These are phyloP conservation scores for Sporothrix variecibatus DNA, from an alignment of 2,329 filamentous ascomycete genomes.

Conservation along the genomic window DNA sequence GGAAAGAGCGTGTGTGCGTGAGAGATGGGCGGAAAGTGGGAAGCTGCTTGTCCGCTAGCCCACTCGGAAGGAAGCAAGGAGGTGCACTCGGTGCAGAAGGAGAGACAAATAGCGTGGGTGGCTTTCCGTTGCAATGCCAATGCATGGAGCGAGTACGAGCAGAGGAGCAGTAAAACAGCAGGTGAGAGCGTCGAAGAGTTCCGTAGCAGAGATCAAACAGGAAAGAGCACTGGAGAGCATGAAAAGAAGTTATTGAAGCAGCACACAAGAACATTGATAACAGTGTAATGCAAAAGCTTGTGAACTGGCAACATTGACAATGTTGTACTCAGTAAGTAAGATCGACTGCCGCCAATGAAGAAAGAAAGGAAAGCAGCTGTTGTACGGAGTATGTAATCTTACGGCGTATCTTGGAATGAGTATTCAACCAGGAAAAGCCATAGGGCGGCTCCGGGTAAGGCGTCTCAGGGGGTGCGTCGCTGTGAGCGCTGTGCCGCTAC, in stretches of 20 bases:
- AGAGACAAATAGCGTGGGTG: slow-evolving; percentile 11
- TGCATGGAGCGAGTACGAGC: neutral
- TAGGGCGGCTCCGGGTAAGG: neutral
- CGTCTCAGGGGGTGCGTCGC: neutral
- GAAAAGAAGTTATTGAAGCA: neutral
- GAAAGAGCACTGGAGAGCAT: neutral
- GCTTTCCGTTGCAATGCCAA: slow-evolving; percentile 1
- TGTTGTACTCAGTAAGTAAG: neutral
- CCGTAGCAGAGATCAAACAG: neutral
- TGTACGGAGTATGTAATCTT: neutral
- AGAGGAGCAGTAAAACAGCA: neutral
- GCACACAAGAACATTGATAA: neutral
- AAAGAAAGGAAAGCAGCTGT: neutral
- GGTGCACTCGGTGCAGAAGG: slow-evolving; percentile 8
- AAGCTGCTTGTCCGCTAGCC: slow-evolving; percentile 14
- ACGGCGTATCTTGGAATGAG: too few species aligned
- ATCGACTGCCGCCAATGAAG: neutral
- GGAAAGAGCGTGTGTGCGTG: slow-evolving; percentile 12
- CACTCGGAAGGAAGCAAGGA: slow-evolving; percentile 23
- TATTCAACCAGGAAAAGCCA: neutral
- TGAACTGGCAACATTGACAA: too few species aligned
- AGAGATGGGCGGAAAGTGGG: slow-evolving; percentile 19
- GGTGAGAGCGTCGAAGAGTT: neutral
- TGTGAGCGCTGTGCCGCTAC: neutral
- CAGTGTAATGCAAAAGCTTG: neutral